Evolutionary conservation across 306 rosid species (phyloP), one percentile per base, ranked within the genome.

Genomic region (Urtica urens): DNA sequence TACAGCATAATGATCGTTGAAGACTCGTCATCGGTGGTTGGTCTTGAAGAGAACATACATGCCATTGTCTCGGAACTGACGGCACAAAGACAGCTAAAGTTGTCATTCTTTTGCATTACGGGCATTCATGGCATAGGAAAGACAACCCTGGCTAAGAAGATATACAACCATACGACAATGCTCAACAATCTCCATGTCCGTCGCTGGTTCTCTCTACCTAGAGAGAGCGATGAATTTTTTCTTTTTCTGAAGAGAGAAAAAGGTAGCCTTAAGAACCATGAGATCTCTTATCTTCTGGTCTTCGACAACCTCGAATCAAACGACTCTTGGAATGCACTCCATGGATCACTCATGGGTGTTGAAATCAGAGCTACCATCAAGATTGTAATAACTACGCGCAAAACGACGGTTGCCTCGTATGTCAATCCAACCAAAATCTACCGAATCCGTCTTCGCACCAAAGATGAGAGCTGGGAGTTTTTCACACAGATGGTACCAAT

Each of bases 121-220:
- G 67, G 60, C 17, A 53, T 51, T 38, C 25, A 44, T 13, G 67
- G 67, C 6, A 19, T 53, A 2, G 53, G 59, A 12, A 61, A 61
- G 67, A 51, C 67, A 16, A 42, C 67, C n/a, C 46, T 61, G 27
- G 67, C 60, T 0, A 52, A 44, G 39, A 12, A 53, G 15, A 22
- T 53, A 1, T 62, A 16, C 25, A 3, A 20, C 24, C 60, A 52
- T 10, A 16, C 1, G 10, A 15, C 23, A 9, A 41, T 61, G 23
- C 0, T 7, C 5, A 13, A 14, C 0, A 22, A 17, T 6, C 52
- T 61, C 35, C 0, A 23, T 2, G 6, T 18, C 12, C 37, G 30
- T 1, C 26, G n/a, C 8, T 61, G 25, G 37, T 24, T 61, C 0
- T 3, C 28, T 3, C 1, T 61, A 29, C 44, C 58, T 15, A 50